These are phyloP conservation scores for Phytophthora pluvialis DNA, from an alignment of 352 stramenopile species.

Conservation along the genomic window DNA sequence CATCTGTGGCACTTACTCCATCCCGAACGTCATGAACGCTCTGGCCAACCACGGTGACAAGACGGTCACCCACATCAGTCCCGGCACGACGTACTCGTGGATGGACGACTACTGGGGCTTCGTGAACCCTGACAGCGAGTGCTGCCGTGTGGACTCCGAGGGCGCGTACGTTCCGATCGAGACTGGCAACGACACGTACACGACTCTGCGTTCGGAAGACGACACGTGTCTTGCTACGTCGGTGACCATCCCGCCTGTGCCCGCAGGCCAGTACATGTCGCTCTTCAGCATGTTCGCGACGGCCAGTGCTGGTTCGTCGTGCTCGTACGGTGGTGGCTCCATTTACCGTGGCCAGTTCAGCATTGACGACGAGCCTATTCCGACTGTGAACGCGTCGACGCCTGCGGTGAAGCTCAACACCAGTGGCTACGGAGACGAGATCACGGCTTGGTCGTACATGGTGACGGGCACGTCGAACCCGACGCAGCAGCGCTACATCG, in stretches of 20 bases:
- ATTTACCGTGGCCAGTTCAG: constrained; percentile 73
- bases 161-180: constrained; percentile 56
- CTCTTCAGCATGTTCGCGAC: constrained; percentile 79
- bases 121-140: constrained; percentile 63
- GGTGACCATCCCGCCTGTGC: constrained; percentile 50
- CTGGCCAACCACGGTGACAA: constrained; percentile 56
- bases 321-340: constrained; percentile 72
- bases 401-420: constrained; percentile 58
- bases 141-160: constrained; percentile 57
- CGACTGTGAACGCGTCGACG: constrained; percentile 49
- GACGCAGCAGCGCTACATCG: constrained; percentile 63
- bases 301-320: constrained; percentile 62
- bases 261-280: constrained; percentile 66
- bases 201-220: constrained; percentile 34
- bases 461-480: constrained; percentile 58
- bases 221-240: constrained; percentile 48
- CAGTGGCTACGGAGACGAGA: constrained; percentile 50
- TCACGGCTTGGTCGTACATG: constrained; percentile 78
- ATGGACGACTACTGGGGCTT: constrained; percentile 78
- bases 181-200: constrained; percentile 56
- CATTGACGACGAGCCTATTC: constrained; percentile 60
- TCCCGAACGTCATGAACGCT: constrained; percentile 65
- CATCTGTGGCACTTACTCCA: constrained; percentile 58
- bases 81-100: constrained; percentile 69
- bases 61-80: constrained; percentile 56